Evolutionary conservation across 768 basidiomycete species (phyloP).

Genomic region (Boletus eberwhitei): DNA sequence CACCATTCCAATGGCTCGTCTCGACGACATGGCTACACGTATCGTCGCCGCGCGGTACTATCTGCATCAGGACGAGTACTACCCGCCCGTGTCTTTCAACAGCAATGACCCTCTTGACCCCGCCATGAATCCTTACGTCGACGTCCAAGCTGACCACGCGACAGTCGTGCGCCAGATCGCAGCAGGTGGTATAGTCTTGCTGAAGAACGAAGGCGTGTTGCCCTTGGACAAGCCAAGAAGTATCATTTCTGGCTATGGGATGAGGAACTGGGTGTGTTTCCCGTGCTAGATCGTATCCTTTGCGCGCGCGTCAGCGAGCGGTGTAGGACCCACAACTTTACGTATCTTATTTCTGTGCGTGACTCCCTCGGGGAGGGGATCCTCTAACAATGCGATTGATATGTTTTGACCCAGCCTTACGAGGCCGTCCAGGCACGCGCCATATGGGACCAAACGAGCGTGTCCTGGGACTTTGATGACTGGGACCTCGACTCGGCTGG

Average conservation of each 20-base stretch:
- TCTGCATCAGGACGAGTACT: slow-evolving; percentile 30
- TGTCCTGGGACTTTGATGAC: background rate
- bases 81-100: slow-evolving; percentile 11
- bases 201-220: background rate
- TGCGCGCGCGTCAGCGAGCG: background rate
- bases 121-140: background rate
- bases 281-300: background rate
- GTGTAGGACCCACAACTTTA: background rate
- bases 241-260: background rate
- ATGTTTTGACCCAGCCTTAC: background rate
- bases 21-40: slow-evolving; percentile 72
- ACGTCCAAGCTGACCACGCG: background rate
- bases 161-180: background rate
- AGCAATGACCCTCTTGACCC: background rate
- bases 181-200: background rate
- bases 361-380: background rate
- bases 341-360: background rate
- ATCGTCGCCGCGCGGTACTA: slow-evolving; percentile 64
- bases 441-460: background rate
- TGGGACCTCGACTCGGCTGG: background rate
- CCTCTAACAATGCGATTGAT: background rate
- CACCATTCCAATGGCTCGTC: slow-evolving; percentile 53
- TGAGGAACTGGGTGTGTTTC: background rate
- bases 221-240: background rate
- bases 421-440: background rate